Conservation (phyloP, 768 basidiomycete species). For the Lenzites betulinus region DNA sequence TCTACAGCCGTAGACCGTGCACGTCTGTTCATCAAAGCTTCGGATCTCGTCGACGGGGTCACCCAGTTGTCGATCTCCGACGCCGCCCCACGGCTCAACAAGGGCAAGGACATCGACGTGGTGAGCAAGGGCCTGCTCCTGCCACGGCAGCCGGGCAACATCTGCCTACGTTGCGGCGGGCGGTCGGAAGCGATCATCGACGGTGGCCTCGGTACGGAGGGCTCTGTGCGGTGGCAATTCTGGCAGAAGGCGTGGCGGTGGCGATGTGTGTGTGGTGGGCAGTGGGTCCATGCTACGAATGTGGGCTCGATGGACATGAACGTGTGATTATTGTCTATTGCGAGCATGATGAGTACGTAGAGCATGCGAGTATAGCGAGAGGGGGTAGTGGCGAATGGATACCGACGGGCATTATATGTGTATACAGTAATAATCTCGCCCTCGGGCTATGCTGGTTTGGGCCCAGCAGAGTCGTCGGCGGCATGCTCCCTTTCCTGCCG, state of each 20-base stretch:
- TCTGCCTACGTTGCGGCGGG: conserved; percentile 68
- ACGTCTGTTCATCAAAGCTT: conserved; percentile 69
- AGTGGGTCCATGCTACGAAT: conserved; percentile 43
- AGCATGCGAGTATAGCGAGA: neutral
- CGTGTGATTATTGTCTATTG: neutral
- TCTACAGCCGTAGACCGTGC: conserved; percentile 62
- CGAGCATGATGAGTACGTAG: neutral
- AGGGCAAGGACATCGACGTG: conserved; percentile 53
- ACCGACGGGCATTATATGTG: neutral
- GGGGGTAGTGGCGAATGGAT: neutral
- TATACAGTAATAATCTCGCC: too few species aligned
- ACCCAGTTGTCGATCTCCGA: conserved; percentile 43
- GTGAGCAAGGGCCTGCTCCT: conserved; percentile 60
- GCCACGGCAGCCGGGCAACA: conserved; percentile 36
- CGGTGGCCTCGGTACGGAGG: conserved; percentile 31
- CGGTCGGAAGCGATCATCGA: conserved; percentile 46
- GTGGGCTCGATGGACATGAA: neutral
- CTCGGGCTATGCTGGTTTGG: neutral
- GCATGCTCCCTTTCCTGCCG: conserved; percentile 1
- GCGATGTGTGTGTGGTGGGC: conserved; percentile 73
- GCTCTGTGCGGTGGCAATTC: conserved; percentile 51
- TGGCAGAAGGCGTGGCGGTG: conserved; percentile 67
- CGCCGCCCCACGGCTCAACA: conserved; percentile 23
- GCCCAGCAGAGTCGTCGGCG: neutral
- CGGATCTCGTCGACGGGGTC: conserved; percentile 68